Evolutionary conservation across 2,329 filamentous ascomycete species (phyloP).

Genomic region (Pseudogymnoascus sp.): DNA sequence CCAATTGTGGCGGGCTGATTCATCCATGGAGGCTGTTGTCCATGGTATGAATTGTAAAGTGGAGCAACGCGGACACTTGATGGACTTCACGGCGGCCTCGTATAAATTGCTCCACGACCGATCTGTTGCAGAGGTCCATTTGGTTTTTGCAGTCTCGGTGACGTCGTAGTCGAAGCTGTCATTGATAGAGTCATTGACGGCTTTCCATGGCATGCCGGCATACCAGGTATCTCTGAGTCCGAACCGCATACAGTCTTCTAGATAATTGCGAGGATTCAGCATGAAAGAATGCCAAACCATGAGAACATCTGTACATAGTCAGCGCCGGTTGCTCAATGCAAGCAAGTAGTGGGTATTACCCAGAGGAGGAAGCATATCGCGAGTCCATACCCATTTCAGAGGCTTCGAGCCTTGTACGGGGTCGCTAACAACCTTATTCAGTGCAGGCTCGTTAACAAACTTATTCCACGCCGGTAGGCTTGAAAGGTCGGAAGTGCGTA

Average conservation of each 20-base stretch:
- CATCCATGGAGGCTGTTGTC: slow-evolving; percentile 43
- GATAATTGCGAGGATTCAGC: slow-evolving; percentile 65
- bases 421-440: background rate
- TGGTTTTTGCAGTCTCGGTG: slow-evolving; percentile 33
- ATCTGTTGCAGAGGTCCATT: slow-evolving; percentile 42
- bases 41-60: slow-evolving; percentile 41
- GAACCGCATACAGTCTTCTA: slow-evolving; percentile 62
- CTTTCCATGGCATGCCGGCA: slow-evolving; percentile 57
- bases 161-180: slow-evolving; percentile 48
- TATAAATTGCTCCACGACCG: slow-evolving; percentile 51
- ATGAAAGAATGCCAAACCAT: slow-evolving; percentile 77
- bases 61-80: slow-evolving; percentile 50
- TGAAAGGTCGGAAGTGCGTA: background rate
- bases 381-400: slow-evolving; percentile 28
- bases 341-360: slow-evolving; percentile 33
- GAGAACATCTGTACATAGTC: slow-evolving; percentile 48
- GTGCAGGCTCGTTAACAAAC: background rate
- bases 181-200: slow-evolving; percentile 50
- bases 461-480: background rate
- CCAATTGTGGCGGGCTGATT: slow-evolving; percentile 26
- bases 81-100: slow-evolving; percentile 38
- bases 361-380: slow-evolving; percentile 45
- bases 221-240: slow-evolving; percentile 50
- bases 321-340: slow-evolving; percentile 7
- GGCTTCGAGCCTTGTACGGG: background rate